These are phyloP conservation scores for Sphagnum contortum DNA, from an alignment of 225 moss, liverwort and hornwort species.

Conservation along the genomic window DNA sequence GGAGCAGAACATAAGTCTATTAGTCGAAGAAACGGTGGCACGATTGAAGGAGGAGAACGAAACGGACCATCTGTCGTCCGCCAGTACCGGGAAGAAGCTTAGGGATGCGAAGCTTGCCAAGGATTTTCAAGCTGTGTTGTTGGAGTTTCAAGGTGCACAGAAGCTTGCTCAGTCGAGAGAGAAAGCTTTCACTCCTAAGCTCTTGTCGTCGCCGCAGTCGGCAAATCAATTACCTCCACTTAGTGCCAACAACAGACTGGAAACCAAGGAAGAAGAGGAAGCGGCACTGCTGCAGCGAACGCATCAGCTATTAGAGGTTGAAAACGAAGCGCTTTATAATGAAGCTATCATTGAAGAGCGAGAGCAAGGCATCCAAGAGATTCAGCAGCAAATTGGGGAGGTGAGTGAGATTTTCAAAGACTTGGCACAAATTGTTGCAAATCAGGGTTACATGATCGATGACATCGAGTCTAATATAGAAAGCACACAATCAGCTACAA, in stretches of 20 bases:
- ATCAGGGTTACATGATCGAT: slow-evolving; percentile 60
- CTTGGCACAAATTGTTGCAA: slow-evolving; percentile 56
- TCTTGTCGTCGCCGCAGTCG: background rate
- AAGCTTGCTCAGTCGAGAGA: slow-evolving; percentile 74
- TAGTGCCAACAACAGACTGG: background rate
- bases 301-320: slow-evolving; percentile 21
- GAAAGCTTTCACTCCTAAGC: slow-evolving; percentile 56
- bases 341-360: slow-evolving; percentile 84
- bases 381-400: slow-evolving; percentile 94
- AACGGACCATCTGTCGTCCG: slow-evolving; percentile 27
- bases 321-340: slow-evolving; percentile 38
- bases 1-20: slow-evolving; percentile 41
- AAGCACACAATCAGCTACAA: slow-evolving; percentile 72
- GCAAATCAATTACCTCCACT: no score
- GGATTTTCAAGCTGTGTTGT: slow-evolving; percentile 84
- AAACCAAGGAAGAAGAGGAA: slow-evolving; percentile 10
- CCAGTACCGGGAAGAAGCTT: slow-evolving; percentile 67
- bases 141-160: slow-evolving; percentile 85
- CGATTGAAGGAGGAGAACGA: slow-evolving; percentile 45
- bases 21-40: slow-evolving; percentile 48
- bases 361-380: slow-evolving; percentile 90
- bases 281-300: slow-evolving; percentile 10
- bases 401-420: slow-evolving; percentile 98
- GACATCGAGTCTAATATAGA: slow-evolving; percentile 94
- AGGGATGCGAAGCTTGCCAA: slow-evolving; percentile 93